Base-by-base conservation (phyloP, 371 early-diverging fungal genomes). In the Sporodiniella umbellata region DNA sequence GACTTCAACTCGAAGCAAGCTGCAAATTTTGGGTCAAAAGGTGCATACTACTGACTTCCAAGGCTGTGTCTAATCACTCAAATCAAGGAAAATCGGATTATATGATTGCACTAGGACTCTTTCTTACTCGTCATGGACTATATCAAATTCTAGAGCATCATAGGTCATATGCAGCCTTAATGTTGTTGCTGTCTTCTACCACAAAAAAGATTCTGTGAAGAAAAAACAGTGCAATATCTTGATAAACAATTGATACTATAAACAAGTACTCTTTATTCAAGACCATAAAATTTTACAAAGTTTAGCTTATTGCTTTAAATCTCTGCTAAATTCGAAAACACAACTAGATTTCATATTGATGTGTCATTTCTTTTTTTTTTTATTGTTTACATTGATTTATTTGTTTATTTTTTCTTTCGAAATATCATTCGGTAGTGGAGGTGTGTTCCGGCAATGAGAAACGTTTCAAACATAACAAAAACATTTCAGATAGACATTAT, bases 1-100 rank as follows among this genome's bases (percentile, higher is more conserved):
- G 47, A 22, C 21, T 46, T 17, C 33, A 46, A n/a, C 42, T 53
- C 15, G 25, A 53, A 53, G 25, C 42, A 40, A 22, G 17, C 19
- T 46, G 40, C 21, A 46, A 40, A 39, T 53, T 46, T 33, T 53
- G 47, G 54, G 47, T 42, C 12, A 53, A 53, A 22, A 2, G 46
- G 40, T 53, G 30, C 37, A 14, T 53, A 33, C 30, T 53, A 21
- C 39, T 53, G 15, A 42, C 33, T 26, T 15, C 22, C 4, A 47
- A 33, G 12, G 39, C 48, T 42, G 25, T 47, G 15, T 21, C n/a
- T 21, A 30, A 22, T 23, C 18, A 47, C 26, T 26, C 42, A 15
- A 23, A 28, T 23, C 28, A 48, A 47, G 12, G 17, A 11, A 28
- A 46, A 30, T 17, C 47, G 42, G 5, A 46, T 17, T 33, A 33